Percentiles rank a stretch among this genome's conserved stretches.
These are phyloP conservation scores for Alternaria brassicae DNA, from an alignment of 2,329 filamentous ascomycete genomes.

Conservation along the genomic window DNA sequence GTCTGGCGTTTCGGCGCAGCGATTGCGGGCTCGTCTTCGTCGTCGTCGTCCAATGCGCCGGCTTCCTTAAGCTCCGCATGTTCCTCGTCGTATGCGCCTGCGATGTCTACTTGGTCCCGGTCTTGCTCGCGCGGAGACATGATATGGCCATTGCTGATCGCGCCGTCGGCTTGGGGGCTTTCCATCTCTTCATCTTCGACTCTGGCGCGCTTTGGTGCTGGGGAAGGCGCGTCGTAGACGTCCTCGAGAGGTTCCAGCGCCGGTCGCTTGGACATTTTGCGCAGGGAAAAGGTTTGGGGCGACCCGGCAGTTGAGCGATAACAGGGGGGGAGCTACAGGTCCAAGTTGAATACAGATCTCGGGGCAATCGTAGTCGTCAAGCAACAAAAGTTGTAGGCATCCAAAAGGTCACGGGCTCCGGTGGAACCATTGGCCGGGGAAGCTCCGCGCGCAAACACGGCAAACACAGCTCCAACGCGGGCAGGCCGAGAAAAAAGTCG, in stretches of 20 bases:
- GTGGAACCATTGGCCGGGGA: conserved; percentile 26
- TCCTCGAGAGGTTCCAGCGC: conserved; percentile 57
- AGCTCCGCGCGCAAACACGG: conserved; percentile 30
- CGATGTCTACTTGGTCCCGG: conserved; percentile 41
- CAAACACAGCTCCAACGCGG: conserved; percentile 39
- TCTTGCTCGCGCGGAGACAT: conserved; percentile 39
- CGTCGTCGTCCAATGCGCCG: conserved; percentile 39
- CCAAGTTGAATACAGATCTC: neutral
- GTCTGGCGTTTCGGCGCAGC: conserved; percentile 69
- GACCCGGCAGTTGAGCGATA: neutral
- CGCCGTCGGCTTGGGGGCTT: conserved; percentile 32
- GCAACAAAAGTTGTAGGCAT: conserved; percentile 29
- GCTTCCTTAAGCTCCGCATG: conserved; percentile 49
- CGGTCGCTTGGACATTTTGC: conserved; percentile 56
- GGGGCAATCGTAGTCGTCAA: neutral
- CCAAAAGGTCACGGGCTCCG: conserved; percentile 25
- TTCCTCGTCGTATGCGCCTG: conserved; percentile 46
- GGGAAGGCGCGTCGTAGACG: conserved; percentile 51
- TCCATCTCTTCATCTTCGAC: conserved; percentile 54
- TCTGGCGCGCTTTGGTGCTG: conserved; percentile 56
- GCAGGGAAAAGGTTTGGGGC: neutral
- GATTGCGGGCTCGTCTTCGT: conserved; percentile 50
- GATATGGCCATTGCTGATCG: conserved; percentile 38
- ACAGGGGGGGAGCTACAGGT: neutral
- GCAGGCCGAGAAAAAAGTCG: conserved; percentile 46